phyloP scores from a whole-genome alignment of 108 stramenopile species.

The Fistulifera pelliculosa region DNA sequence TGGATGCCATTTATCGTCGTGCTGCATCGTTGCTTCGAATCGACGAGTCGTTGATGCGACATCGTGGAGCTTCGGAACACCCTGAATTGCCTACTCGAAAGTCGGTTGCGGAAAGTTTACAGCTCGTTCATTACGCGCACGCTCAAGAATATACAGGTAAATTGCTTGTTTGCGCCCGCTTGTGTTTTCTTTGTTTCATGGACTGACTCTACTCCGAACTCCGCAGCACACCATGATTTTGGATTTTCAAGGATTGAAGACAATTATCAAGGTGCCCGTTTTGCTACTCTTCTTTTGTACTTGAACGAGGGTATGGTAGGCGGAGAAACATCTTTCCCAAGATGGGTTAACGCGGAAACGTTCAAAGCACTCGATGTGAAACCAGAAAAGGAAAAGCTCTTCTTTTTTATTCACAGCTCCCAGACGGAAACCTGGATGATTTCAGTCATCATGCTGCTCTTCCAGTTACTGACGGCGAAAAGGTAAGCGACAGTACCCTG shows the following conservation, averaged over 20 bases:
- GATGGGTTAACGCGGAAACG: constrained; percentile 74
- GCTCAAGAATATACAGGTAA: constrained; percentile 69
- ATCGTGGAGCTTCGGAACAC: constrained; percentile 36
- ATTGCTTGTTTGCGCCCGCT: no score
- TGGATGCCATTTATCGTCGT: constrained; percentile 84
- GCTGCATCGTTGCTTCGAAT: constrained; percentile 77
- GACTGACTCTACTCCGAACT: no score
- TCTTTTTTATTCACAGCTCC: constrained; percentile 81
- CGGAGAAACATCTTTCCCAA: constrained; percentile 72
- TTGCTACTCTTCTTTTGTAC: constrained; percentile 78
- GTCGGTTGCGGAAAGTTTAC: constrained; percentile 66
- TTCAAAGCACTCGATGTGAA: constrained; percentile 38
- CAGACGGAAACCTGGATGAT: constrained; percentile 73
- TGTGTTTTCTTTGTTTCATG: no score
- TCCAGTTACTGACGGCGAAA: constrained; percentile 64
- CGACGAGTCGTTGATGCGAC: constrained; percentile 64
- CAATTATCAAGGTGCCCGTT: constrained; percentile 47
- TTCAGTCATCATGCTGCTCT: constrained; percentile 74
- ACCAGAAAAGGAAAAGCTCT: constrained; percentile 70
- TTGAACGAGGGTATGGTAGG: constrained; percentile 67
- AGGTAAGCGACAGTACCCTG: constrained; percentile 11
- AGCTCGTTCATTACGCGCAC: constrained; percentile 79
- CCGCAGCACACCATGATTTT: constrained; percentile 82
- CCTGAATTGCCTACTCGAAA: constrained; percentile 32
- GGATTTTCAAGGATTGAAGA: constrained; percentile 41